phyloP scores from a whole-genome alignment of 441 rosid genomes.

The Hypseocharis bilobata region DNA sequence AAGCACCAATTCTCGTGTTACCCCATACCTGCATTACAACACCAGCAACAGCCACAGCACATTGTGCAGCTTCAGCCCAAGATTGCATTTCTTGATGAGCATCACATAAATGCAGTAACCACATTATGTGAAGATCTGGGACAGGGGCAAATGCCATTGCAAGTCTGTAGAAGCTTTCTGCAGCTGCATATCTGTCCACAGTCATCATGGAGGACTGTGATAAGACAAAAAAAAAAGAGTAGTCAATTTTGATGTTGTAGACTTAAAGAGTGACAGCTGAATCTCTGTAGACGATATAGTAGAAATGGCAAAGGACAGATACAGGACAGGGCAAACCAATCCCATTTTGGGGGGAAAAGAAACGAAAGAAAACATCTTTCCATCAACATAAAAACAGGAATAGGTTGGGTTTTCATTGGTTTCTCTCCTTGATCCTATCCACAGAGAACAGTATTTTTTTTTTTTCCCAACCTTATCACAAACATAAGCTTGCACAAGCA shows the following conservation, averaged over 20 bases:
- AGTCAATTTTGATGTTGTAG: not conserved
- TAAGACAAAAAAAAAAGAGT: slow-evolving; percentile 13
- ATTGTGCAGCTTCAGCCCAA: slow-evolving; percentile 97
- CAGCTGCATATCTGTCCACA: slow-evolving; percentile 89
- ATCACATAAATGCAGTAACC: slow-evolving; percentile 96
- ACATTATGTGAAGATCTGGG: slow-evolving; percentile 99
- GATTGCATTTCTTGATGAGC: slow-evolving; percentile 99
- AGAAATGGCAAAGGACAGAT: slow-evolving; percentile 3
- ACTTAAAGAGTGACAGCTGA: not conserved
- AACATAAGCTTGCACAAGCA: not conserved
- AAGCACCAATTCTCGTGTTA: slow-evolving; percentile 21
- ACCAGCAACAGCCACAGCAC: slow-evolving; percentile 99
- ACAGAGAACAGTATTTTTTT: not conserved
- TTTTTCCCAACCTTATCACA: not conserved
- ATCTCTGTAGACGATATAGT: not conserved
- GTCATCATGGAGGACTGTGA: slow-evolving; percentile 72
- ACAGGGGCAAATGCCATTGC: slow-evolving; percentile 99
- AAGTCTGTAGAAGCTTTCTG: slow-evolving; percentile 94
- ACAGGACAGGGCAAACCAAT: not conserved
- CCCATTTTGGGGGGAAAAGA: not conserved
- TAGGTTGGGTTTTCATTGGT: not conserved
- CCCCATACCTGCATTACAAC: slow-evolving; percentile 83
- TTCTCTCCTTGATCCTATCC: no score
- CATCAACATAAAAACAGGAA: not conserved
- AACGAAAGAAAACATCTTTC: not conserved